Evolutionary conservation across 768 basidiomycete genomes (phyloP).

Genomic region (Collybia sp.): DNA sequence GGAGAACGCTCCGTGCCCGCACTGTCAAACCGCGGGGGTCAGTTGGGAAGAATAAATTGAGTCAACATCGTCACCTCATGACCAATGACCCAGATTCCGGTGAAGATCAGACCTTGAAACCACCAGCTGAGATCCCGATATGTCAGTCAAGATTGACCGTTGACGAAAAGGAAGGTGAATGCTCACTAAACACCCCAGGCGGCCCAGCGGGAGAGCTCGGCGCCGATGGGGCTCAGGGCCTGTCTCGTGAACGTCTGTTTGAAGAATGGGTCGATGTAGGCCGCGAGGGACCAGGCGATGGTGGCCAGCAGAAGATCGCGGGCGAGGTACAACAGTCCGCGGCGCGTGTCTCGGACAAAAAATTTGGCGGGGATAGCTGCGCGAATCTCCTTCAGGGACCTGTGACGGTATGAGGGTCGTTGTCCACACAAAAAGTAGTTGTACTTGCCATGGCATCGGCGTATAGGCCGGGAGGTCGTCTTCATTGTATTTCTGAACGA

Average conservation of each 20-base stretch:
- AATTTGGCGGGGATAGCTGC: slow-evolving; percentile 40
- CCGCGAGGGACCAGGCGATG: no score
- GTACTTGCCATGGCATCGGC: no score
- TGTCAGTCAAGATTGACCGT: background rate
- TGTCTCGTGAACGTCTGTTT: no score
- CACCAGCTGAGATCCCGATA: slow-evolving; percentile 37
- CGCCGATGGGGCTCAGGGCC: no score
- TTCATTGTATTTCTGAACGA: no score
- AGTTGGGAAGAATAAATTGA: background rate
- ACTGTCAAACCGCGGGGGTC: slow-evolving; percentile 24
- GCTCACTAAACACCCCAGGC: no score
- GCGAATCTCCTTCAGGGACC: no score
- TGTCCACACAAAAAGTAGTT: background rate
- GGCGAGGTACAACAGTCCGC: slow-evolving; percentile 32
- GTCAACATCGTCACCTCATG: slow-evolving; percentile 35
- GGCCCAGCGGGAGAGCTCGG: no score
- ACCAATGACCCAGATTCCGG: slow-evolving; percentile 58
- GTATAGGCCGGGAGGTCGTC: no score
- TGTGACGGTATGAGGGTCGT: slow-evolving; percentile 9
- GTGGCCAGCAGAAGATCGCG: no score
- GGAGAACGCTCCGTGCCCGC: slow-evolving; percentile 55
- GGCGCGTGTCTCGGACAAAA: slow-evolving; percentile 36
- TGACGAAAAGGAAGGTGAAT: background rate
- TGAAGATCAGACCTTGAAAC: slow-evolving; percentile 55
- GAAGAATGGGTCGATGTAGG: no score